These are phyloP conservation scores for Pilobolus umbonatus DNA, from an alignment of 192 early-diverging fungal species.

Conservation along the genomic window DNA sequence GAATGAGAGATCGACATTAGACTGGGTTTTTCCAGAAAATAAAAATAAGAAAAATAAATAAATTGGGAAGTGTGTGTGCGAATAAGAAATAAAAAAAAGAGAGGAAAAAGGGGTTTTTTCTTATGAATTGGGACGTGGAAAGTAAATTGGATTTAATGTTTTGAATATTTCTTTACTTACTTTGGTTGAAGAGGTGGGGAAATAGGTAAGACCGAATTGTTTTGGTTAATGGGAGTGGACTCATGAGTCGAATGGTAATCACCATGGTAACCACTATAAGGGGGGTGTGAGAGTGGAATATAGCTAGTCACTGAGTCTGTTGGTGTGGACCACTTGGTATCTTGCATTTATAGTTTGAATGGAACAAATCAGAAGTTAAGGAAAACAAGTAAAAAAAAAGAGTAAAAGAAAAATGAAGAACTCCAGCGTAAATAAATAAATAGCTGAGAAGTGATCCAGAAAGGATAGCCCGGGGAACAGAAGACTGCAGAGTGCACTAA, in stretches of 20 bases:
- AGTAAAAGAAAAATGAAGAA: not conserved
- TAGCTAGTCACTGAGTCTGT: not conserved
- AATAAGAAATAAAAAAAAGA: not conserved
- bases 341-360: not conserved
- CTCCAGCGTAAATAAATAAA: too few species aligned
- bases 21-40: not conserved
- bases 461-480: not conserved
- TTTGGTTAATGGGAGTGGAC: not conserved
- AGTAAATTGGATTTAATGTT: not conserved
- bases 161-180: conserved; percentile 6
- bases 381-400: not conserved
- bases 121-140: not conserved
- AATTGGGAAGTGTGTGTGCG: not conserved
- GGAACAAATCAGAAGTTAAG: not conserved
- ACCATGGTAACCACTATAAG: not conserved
- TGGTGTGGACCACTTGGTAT: not conserved
- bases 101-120: not conserved
- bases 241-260: not conserved
- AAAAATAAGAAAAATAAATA: not conserved
- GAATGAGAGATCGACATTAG: conserved; percentile 27
- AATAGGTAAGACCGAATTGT: not conserved
- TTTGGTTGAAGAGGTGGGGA: not conserved
- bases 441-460: not conserved
- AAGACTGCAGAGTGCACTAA: too few species aligned
- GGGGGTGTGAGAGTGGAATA: not conserved